Base-by-base conservation (phyloP, 2,329 filamentous ascomycete species). In the Neofusicoccum ribis region DNA sequence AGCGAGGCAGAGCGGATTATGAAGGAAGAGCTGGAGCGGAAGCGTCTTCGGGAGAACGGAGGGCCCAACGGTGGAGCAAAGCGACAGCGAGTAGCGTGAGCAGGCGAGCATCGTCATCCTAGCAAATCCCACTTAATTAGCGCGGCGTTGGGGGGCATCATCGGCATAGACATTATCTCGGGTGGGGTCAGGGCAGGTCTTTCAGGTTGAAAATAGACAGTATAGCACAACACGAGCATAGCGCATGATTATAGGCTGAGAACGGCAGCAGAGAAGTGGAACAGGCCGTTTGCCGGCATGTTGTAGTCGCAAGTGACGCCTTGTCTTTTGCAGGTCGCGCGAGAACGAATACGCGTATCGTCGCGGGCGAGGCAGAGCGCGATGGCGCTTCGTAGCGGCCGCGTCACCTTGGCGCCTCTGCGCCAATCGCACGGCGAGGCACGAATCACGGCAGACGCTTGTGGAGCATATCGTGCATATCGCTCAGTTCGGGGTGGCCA, bases 1-100 rank as follows among this genome's bases (percentile, higher is more conserved):
- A 94, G 91, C 72, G 92, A 96, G 74, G 90, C 89, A 3, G 92
- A 94, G 78, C 85, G 90, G 62, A 96, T 95, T 72, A 97, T 96
- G 93, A 91, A 90, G 77, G 89, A 78, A 66, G 76, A 77, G 64
- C 69, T 80, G 51, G 76, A 77, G 37, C 74, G 79, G n/a, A 78
- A 78, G 56, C 73, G 78, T 36, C 67, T 74, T 36, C 70, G 70
- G 3, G 75, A 77, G 37, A 46, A 27, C 14, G 63, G 56, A 27
- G 46, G 51, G n/a, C 36, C 11, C 12, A 20, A 41, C 12, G 44
- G 36, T 12, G 54, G 47, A 46, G 63, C 47, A 12, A 65, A 65
- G 47, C 52, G 63, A 39, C 63, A 65, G 56, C 37, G 54, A 27
- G 34, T 61, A 31, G 56, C 46, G 17, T 65, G 47, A 60, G 34